Conservation (phyloP, 192 early-diverging fungal species). For the Allomyces macrogynus region DNA sequence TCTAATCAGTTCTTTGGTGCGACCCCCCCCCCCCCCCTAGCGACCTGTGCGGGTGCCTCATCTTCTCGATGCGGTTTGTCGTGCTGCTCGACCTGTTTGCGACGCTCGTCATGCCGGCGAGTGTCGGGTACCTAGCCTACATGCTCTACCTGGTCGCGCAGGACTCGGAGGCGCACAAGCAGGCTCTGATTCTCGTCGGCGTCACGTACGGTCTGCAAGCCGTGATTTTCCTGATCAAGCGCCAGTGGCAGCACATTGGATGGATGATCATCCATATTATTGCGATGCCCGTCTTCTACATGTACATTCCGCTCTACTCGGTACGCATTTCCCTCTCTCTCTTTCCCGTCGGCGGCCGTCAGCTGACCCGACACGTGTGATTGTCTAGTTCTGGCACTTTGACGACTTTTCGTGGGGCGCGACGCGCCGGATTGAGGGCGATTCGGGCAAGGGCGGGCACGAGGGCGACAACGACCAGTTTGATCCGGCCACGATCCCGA, state of each 20-base stretch:
- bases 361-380: background rate
- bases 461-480: constrained; percentile 57
- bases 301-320: constrained; percentile 71
- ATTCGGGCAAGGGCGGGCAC: constrained; percentile 17
- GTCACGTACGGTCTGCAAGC: constrained; percentile 62
- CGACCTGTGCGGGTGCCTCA: constrained; percentile 87
- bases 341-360: constrained; percentile 29
- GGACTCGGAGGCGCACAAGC: constrained; percentile 34
- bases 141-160: constrained; percentile 42
- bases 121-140: constrained; percentile 71
- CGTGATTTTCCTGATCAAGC: constrained; percentile 50
- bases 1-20: background rate
- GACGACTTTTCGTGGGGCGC: constrained; percentile 41
- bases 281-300: constrained; percentile 74
- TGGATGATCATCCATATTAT: constrained; percentile 95
- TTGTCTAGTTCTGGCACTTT: constrained; percentile 37
- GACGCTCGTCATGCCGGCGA: constrained; percentile 82
- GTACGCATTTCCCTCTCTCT: constrained; percentile 43
- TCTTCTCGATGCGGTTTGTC: constrained; percentile 93
- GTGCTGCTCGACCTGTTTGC: constrained; percentile 86
- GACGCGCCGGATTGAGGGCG: constrained; percentile 26
- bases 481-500: constrained; percentile 63
- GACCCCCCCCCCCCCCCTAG: constrained; percentile 4
- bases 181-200: constrained; percentile 64
- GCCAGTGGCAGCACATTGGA: constrained; percentile 77